Conservation (phyloP, 2,329 filamentous ascomycete species). For the Trichophyton schoenleinii region DNA sequence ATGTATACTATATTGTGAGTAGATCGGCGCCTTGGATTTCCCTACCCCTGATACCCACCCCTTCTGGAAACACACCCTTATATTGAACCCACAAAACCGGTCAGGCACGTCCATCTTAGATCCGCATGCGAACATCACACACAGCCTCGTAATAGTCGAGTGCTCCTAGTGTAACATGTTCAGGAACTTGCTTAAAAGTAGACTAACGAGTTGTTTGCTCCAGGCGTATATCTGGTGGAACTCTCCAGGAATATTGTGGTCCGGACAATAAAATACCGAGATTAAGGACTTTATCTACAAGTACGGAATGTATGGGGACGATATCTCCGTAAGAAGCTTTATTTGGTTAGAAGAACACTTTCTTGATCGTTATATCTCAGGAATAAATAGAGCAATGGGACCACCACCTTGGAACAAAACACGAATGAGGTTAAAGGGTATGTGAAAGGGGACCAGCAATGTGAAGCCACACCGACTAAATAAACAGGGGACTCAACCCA, state of each 20-base stretch:
- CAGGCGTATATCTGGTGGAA: background rate
- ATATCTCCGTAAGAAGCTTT: background rate
- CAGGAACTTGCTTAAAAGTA: background rate
- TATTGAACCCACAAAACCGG: background rate
- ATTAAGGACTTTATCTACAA: background rate
- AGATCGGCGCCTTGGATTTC: background rate
- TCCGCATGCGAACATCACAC: background rate
- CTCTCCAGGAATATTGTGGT: background rate
- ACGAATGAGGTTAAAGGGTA: background rate
- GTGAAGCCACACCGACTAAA: background rate
- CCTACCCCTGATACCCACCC: background rate
- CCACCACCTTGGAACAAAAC: background rate
- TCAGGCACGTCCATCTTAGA: background rate
- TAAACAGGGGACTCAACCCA: background rate
- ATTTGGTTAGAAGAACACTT: background rate
- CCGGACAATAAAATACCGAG: background rate
- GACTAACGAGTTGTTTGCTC: constrained; percentile 1
- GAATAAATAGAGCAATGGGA: background rate
- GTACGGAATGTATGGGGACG: background rate
- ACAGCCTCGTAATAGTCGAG: background rate
- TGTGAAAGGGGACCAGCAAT: background rate
- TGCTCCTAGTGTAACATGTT: constrained; percentile 1
- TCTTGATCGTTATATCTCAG: background rate
- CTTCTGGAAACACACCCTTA: background rate
- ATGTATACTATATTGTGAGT: background rate